phyloP scores from a whole-genome alignment of 306 rosid species.

The Cucurbita moschata region DNA sequence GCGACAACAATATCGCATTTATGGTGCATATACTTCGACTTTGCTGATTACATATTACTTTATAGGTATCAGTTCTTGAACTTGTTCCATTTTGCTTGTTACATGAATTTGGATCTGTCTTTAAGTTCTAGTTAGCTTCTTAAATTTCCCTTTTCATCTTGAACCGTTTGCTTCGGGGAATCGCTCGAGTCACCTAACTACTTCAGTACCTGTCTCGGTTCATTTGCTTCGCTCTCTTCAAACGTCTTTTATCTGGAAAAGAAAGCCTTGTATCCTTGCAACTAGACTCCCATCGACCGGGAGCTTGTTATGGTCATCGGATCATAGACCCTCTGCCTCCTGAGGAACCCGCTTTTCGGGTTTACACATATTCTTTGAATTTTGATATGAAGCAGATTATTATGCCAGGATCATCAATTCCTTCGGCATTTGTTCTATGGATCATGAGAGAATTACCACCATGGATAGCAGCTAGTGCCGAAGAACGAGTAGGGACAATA shows the following conservation, averaged over 20 bases:
- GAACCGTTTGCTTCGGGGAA: background rate
- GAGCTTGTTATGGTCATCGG: background rate
- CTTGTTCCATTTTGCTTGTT: background rate
- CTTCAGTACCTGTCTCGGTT: background rate
- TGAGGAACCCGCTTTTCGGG: background rate
- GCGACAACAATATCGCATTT: slow-evolving; percentile 23
- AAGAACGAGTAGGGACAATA: slow-evolving; percentile 46
- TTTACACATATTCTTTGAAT: background rate
- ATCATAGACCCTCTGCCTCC: background rate
- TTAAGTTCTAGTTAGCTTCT: background rate
- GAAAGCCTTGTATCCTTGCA: background rate
- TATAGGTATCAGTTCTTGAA: slow-evolving; percentile 32
- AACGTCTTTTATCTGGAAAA: background rate
- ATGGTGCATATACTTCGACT: slow-evolving; percentile 36
- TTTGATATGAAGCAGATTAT: slow-evolving; percentile 2
- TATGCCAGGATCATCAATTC: slow-evolving; percentile 68
- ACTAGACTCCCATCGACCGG: background rate
- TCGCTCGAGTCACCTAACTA: background rate
- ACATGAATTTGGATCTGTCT: background rate
- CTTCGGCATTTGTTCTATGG: slow-evolving; percentile 72
- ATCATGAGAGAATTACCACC: slow-evolving; percentile 77
- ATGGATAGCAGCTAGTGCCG: slow-evolving; percentile 19
- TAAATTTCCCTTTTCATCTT: background rate
- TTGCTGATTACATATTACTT: slow-evolving; percentile 60
- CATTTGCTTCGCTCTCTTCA: background rate